These are phyloP conservation scores for Thalassiosira mediterranea DNA, from an alignment of 352 stramenopile genomes.

Conservation along the genomic window DNA sequence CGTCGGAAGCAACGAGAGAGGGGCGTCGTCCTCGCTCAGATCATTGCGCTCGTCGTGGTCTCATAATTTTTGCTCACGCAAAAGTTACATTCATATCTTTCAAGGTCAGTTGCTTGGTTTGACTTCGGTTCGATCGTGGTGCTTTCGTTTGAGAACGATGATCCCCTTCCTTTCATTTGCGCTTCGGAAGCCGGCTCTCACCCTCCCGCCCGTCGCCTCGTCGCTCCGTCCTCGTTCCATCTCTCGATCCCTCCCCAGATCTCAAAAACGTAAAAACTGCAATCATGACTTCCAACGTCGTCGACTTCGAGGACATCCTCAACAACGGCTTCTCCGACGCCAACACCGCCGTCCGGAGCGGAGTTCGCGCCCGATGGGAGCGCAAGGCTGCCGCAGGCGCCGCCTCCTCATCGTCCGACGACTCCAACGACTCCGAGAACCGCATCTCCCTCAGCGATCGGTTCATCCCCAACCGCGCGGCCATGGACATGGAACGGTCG, in stretches of 20 bases:
- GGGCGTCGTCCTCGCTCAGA: no score
- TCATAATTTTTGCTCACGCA: background rate
- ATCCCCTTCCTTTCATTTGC: background rate
- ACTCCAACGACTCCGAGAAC: conserved; percentile 16
- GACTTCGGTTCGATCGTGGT: background rate
- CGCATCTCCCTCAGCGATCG: conserved; percentile 70
- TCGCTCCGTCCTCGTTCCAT: background rate
- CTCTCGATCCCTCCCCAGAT: background rate
- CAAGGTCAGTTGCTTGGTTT: background rate
- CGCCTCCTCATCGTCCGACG: conserved; percentile 10
- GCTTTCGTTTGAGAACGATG: no score
- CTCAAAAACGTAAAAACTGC: conserved; percentile 9
- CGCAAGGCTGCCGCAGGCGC: conserved; percentile 55
- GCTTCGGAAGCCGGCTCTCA: conserved; percentile 2
- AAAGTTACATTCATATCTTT: background rate
- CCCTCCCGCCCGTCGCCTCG: background rate
- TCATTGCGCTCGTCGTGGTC: no score
- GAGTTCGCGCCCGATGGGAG: conserved; percentile 77
- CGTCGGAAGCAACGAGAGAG: no score
- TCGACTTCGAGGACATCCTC: conserved; percentile 81
- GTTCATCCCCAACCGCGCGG: conserved; percentile 87
- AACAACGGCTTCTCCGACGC: conserved; percentile 82
- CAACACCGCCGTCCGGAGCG: conserved; percentile 71
- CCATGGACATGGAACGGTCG: conserved; percentile 84
- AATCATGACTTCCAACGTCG: conserved; percentile 76